These are phyloP conservation scores for Galium porrigens DNA, from an alignment of 305 asterid genomes.

Conservation along the genomic window DNA sequence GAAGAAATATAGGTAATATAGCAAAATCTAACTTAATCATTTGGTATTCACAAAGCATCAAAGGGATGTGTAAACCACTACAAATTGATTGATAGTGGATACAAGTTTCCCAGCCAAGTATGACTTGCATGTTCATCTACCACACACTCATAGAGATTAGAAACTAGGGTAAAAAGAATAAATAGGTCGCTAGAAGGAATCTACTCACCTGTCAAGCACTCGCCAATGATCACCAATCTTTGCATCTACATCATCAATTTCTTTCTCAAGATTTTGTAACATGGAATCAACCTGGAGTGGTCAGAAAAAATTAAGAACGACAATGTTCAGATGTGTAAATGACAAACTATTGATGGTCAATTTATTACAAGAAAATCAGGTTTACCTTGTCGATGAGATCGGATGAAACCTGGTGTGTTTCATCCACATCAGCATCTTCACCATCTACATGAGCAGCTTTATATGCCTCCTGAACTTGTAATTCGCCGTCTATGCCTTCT, in stretches of 20 bases:
- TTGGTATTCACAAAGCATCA: neutral
- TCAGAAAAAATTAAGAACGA: neutral
- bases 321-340: neutral
- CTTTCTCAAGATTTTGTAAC: conserved; percentile 95
- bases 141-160: neutral
- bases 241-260: conserved; percentile 90
- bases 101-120: neutral
- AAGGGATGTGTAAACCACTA: neutral
- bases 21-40: neutral
- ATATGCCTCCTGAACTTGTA: conserved; percentile 63
- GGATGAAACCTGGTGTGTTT: conserved; percentile 47
- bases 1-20: neutral
- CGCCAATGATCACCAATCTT: conserved; percentile 93
- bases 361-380: neutral
- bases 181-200: neutral
- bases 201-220: conserved; percentile 62
- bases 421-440: conserved; percentile 39
- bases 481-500: conserved; percentile 63
- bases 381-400: conserved; percentile 32
- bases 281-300: conserved; percentile 68
- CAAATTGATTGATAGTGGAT: neutral
- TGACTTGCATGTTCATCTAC: neutral
- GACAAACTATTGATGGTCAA: neutral
- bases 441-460: conserved; percentile 70
- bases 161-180: neutral